Conservation (phyloP, 768 basidiomycete genomes). For the Kwoniella sp. region DNA sequence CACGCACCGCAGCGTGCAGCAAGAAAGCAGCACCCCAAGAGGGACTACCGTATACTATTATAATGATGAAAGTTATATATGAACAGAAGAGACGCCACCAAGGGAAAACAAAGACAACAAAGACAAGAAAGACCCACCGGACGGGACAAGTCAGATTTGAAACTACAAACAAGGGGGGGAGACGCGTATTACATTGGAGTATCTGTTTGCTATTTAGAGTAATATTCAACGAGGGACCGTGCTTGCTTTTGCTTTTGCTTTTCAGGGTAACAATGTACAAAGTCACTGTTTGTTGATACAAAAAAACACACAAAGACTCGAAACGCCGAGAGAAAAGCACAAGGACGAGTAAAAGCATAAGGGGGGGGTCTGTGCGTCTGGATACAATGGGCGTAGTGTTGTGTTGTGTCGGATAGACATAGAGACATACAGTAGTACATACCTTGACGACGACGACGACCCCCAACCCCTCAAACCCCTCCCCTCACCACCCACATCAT, state of each 20-base stretch:
- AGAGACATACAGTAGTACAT: slow-evolving; percentile 2
- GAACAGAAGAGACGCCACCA: too few relatives aligned
- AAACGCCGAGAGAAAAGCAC: not conserved
- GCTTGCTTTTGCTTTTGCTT: slow-evolving; percentile 31
- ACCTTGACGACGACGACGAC: not conserved
- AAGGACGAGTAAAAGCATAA: too few relatives aligned
- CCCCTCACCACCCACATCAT: slow-evolving; percentile 15
- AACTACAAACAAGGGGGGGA: not conserved
- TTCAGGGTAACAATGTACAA: slow-evolving; percentile 7
- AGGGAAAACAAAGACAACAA: not conserved
- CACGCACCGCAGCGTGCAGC: too few relatives aligned
- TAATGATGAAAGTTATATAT: too few relatives aligned
- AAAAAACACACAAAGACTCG: not conserved
- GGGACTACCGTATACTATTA: too few relatives aligned
- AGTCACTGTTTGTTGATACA: not conserved
- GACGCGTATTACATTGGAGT: not conserved
- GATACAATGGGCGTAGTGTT: too few relatives aligned
- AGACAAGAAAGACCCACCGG: not conserved
- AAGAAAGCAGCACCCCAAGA: too few relatives aligned
- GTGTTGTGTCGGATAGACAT: not conserved
- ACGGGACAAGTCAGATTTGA: not conserved
- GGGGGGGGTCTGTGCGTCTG: slow-evolving; percentile 7
- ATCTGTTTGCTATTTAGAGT: not conserved
- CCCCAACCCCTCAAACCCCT: too few relatives aligned
- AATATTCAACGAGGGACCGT: slow-evolving; percentile 15